These are phyloP conservation scores for Botrytis fragariae DNA, from an alignment of 2,329 filamentous ascomycete species.

Conservation along the genomic window DNA sequence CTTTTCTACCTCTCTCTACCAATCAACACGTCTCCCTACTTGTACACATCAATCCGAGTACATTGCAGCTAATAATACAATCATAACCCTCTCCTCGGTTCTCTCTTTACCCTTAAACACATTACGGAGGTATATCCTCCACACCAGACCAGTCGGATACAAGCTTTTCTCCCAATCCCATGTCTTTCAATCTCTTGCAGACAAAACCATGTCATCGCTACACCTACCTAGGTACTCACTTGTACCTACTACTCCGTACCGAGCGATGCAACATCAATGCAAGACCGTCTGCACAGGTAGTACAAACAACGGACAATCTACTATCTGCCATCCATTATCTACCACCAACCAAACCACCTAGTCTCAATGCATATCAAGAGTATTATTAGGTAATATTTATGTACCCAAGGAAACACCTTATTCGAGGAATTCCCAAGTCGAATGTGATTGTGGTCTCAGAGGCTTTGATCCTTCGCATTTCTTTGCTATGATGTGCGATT, in stretches of 20 bases:
- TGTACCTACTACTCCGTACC: background rate
- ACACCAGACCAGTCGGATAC: background rate
- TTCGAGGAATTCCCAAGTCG: background rate
- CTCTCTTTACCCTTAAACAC: background rate
- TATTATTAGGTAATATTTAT: background rate
- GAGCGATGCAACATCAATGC: background rate
- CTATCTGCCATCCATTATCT: background rate
- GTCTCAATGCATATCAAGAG: background rate
- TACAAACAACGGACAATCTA: background rate
- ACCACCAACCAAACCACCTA: background rate
- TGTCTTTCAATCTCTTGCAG: background rate
- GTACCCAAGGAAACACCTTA: background rate
- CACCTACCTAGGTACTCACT: background rate
- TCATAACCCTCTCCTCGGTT: background rate
- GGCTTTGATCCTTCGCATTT: background rate
- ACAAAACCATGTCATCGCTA: conserved; percentile 7
- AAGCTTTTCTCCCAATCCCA: background rate
- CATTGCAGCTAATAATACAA: background rate
- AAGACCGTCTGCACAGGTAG: background rate
- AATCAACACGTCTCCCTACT: background rate
- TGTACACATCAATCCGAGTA: background rate
- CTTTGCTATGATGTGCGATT: background rate
- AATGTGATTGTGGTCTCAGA: background rate
- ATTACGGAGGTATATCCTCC: background rate
- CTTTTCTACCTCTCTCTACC: background rate